phyloP scores from a whole-genome alignment of 1,139 yeast species.

The Lodderomyces margitis region DNA sequence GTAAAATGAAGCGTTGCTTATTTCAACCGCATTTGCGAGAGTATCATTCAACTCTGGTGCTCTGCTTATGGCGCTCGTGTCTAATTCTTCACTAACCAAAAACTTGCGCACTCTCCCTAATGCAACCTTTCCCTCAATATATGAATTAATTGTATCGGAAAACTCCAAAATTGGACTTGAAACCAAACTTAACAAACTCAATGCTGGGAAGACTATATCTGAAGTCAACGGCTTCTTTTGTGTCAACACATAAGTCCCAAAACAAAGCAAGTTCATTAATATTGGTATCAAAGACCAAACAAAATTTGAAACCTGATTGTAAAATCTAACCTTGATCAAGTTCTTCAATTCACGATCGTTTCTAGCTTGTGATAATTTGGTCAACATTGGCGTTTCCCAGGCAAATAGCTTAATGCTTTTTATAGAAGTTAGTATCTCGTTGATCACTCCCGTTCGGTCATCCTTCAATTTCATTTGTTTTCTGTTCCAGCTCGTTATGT shows the following conservation, averaged over 20 bases:
- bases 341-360: constrained; percentile 29
- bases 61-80: constrained; percentile 17
- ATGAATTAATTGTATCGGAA: constrained; percentile 25
- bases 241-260: constrained; percentile 20
- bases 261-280: constrained; percentile 27
- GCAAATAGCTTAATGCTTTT: constrained; percentile 35
- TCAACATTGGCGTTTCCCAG: constrained; percentile 35
- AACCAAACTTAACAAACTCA: constrained; percentile 30
- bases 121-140: constrained; percentile 31
- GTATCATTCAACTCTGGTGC: background rate
- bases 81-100: constrained; percentile 27
- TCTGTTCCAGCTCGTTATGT: constrained; percentile 48
- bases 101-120: constrained; percentile 26
- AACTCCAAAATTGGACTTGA: constrained; percentile 30
- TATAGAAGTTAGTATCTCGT: constrained; percentile 33
- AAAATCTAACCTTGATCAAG: constrained; percentile 23
- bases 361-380: constrained; percentile 27
- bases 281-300: constrained; percentile 35
- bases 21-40: constrained; percentile 11
- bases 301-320: constrained; percentile 25
- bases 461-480: constrained; percentile 65
- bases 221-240: constrained; percentile 26
- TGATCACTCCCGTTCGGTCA: constrained; percentile 30
- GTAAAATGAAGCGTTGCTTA: constrained; percentile 18
- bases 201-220: constrained; percentile 34